Base-by-base conservation (phyloP, 1,284 basidiomycete species). In the Trichosporon inkin region DNA sequence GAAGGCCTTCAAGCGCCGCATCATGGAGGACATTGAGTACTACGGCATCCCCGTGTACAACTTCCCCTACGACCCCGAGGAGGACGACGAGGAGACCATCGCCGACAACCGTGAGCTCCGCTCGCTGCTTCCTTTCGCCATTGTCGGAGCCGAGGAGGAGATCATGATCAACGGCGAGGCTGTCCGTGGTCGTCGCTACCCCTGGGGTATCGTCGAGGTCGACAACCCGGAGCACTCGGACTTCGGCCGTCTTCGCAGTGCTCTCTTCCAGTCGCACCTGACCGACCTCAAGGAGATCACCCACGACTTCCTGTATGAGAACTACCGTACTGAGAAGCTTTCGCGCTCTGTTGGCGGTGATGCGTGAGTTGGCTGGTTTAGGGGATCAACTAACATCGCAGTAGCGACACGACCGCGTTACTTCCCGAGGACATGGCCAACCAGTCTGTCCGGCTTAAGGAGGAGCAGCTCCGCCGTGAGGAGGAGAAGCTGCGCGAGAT, bases 1-100 rank as follows among this genome's bases (percentile, higher is more conserved):
- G 58, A 85, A 85, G 64, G 92, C 87, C 11, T 99, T 99, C 86
- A 99, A 97, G 84, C 44, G 51, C 22, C 68, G 94, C 90, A 88
- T 99, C 74, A 98, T 98, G 93, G 94, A 99, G 80, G 95, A 99
- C 77, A 98, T 99, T 68, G 95, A 98, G 75, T 85, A 98, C 82
- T 98, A 99, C 76, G 88, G 89, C 67, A 99, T 99, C 69, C 95
- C 96, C 6, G 89, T 99, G 49, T 99, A 99, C 84, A 99, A 99
- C 82, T 99, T 99, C 85, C 96, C 96, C 0, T 99, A 96, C 78
- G 96, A 99, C 70, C 88, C 93, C 20, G 96, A 99, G 79, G 96
- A 99, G 80, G 92, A 99, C 72, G 96, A 99, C 75, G 94, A 98
- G 75, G 96, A 99, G 72, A 98, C 95, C 4, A 94, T 99, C 66